Evolutionary conservation across 257 asterid genomes (phyloP), one percentile per base, ranked within the genome.

Genomic region (Nyctanthes arbortristis): DNA sequence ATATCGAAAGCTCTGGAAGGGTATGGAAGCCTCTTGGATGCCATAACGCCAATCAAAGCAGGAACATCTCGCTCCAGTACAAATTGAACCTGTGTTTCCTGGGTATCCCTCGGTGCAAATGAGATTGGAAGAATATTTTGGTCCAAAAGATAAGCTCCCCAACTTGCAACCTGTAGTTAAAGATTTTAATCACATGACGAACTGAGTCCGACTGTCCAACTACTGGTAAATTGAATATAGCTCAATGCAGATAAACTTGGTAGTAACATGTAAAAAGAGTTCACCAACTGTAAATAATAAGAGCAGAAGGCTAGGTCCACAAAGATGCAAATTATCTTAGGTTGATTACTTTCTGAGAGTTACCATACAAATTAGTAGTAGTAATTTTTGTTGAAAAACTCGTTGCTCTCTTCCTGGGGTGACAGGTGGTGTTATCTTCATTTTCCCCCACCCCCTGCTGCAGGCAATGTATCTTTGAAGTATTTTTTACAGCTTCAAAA

Each of bases 141-240:
- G 7, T 49, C 34, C 54, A 62, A 13, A 24, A 62, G 67, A 62
- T 20, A 62, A 27, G 67, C 67, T 35, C 67, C 67, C 67, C 54
- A 62, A 20, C 67, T 62, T n/a, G 67, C 67, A 11, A 62, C 67
- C 67, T 62, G 54, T 8, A 49, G 22, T 4, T 49, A 18, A 31
- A 7, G 22, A 49, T 20, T 49, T 27, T 5, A 49, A 49, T 49
- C 11, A 45, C 24, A n/a, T 1, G 9, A 45, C 25, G 6, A n/a
- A 45, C n/a, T 45, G n/a, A 45, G 2, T 4, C 20, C 2, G 4
- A 40, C 18, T 40, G 4, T 7, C 3, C 3, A 43, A 14, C 13
- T 4, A 13, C 16, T 40, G 16, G 16, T 2, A 14, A 40, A 5
- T 12, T 3, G 18, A 40, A 40, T 40, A 40, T 11, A 40, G 1